Conservation (phyloP, 2,329 filamentous ascomycete genomes). For the Aureobasidium melanogenum region DNA sequence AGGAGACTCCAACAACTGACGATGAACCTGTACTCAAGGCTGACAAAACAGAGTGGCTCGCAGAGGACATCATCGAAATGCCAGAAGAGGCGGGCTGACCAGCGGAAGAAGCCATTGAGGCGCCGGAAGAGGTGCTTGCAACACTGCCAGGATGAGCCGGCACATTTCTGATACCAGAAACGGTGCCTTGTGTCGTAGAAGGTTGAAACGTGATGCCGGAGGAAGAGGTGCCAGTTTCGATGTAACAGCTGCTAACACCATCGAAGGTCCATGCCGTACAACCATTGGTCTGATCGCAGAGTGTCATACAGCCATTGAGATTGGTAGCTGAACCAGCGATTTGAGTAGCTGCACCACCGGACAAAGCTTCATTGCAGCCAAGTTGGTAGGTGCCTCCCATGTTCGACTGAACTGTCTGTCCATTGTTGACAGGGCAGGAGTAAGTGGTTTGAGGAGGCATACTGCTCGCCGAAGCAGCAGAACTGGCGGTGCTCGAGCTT, state of each 20-base stretch:
- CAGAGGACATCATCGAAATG: background rate
- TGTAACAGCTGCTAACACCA: background rate
- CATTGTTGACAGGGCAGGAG: background rate
- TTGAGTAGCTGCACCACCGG: background rate
- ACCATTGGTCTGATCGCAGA: background rate
- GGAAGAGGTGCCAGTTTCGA: background rate
- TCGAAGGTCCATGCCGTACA: background rate
- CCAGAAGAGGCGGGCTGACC: background rate
- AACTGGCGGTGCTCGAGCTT: background rate
- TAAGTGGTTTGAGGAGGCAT: background rate
- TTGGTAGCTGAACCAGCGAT: background rate
- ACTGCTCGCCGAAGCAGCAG: background rate
- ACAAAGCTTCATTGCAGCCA: background rate
- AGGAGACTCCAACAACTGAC: background rate
- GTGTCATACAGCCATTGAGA: background rate
- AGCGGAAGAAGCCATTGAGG: background rate
- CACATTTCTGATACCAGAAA: background rate
- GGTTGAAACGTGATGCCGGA: background rate
- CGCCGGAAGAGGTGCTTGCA: background rate
- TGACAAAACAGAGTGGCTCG: background rate
- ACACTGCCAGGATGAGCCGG: background rate
- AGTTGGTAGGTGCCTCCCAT: background rate
- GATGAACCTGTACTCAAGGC: background rate
- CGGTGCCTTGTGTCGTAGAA: background rate
- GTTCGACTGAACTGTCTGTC: background rate